These are phyloP conservation scores for Gracilaria caudata DNA, from an alignment of 23 red algal species.

Conservation along the genomic window DNA sequence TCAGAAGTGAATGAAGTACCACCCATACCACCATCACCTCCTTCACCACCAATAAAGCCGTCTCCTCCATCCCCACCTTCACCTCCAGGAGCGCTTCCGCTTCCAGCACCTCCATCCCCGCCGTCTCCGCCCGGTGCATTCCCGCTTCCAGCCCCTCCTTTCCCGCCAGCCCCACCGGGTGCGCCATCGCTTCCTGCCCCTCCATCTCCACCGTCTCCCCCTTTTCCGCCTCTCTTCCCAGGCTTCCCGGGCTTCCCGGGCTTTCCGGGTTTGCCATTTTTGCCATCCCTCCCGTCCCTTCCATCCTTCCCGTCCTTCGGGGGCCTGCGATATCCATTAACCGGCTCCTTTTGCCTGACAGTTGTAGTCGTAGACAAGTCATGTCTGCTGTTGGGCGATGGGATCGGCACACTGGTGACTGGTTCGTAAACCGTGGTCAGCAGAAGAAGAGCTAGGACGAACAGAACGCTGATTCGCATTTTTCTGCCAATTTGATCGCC, in stretches of 20 bases:
- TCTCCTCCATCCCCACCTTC: slow-evolving; percentile 5
- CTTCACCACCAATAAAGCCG: slow-evolving; percentile 11
- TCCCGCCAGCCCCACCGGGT: background rate
- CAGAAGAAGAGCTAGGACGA: background rate
- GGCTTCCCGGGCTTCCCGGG: slow-evolving; percentile 11
- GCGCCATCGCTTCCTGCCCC: slow-evolving; percentile 1
- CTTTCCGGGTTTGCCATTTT: slow-evolving; percentile 19
- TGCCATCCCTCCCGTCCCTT: slow-evolving; percentile 1
- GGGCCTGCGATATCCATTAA: background rate
- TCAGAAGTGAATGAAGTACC: background rate
- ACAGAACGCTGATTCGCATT: background rate
- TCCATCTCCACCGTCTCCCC: slow-evolving; percentile 16
- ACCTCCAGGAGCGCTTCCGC: background rate
- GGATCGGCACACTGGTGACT: background rate
- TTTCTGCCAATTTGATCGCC: background rate
- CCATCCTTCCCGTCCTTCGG: slow-evolving; percentile 26
- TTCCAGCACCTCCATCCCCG: background rate
- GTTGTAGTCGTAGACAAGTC: background rate
- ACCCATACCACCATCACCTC: slow-evolving; percentile 20
- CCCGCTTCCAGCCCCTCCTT: background rate
- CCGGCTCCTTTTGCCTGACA: background rate
- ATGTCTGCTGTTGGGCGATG: background rate
- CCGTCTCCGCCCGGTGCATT: background rate
- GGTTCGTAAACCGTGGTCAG: background rate
- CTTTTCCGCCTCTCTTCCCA: slow-evolving; percentile 10